A percentile compares a stretch with the other conserved stretches of the same genome.
phyloP scores from a whole-genome alignment of 345 rosid genomes.

The Eucalyptus curtisii region DNA sequence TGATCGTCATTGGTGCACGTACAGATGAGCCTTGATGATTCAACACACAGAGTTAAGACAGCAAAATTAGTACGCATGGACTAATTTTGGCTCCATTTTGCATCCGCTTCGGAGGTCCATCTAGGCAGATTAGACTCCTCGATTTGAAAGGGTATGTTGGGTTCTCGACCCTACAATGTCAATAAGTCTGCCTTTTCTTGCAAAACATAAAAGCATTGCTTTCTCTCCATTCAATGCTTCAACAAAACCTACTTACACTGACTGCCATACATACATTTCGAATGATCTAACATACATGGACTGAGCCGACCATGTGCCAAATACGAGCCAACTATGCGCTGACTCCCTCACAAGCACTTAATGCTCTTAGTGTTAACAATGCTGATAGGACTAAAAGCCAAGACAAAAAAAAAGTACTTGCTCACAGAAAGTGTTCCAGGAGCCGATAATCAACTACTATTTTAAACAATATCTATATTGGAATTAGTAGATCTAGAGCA shows the following conservation, averaged over 20 bases:
- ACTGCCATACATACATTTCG: not conserved
- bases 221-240: not conserved
- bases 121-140: not conserved
- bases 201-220: not conserved
- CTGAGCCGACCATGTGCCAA: not conserved
- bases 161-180: not conserved
- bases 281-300: not conserved
- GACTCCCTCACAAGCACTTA: not conserved
- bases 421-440: not conserved
- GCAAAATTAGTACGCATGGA: not conserved
- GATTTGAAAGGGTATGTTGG: not conserved
- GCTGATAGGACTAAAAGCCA: not conserved
- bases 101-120: not conserved
- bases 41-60: not conserved
- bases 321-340: not conserved
- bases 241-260: not conserved
- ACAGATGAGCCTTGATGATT: not conserved
- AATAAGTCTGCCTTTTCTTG: not conserved
- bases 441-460: not conserved
- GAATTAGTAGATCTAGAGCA: not conserved
- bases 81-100: not conserved
- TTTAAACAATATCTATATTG: not conserved
- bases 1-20: not conserved
- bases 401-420: not conserved
- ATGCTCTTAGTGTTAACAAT: not conserved